These are phyloP conservation scores for Cutaneotrichosporon daszewskae DNA, from an alignment of 1,284 basidiomycete genomes.

Conservation along the genomic window DNA sequence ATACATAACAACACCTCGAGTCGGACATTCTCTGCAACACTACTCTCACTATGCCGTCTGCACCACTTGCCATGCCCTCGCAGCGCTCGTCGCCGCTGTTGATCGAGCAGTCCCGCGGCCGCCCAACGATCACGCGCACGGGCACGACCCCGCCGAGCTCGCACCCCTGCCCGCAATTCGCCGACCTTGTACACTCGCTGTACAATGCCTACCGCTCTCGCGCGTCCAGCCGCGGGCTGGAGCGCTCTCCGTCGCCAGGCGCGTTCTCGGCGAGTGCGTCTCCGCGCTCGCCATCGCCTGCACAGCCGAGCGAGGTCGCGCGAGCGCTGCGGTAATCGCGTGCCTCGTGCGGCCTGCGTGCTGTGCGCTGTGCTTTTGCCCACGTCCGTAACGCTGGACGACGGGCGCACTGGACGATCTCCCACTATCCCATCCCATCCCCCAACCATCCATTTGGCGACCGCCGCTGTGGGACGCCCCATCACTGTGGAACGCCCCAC, in stretches of 20 bases:
- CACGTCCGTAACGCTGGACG: no score
- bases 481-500: no score
- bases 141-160: constrained; percentile 12
- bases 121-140: background rate
- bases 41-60: background rate
- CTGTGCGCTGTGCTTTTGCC: background rate
- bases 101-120: constrained; percentile 1
- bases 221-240: background rate
- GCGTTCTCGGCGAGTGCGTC: background rate
- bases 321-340: background rate
- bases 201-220: constrained; percentile 23
- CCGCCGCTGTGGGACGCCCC: no score
- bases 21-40: no score
- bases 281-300: background rate
- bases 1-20: no score
- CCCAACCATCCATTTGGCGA: no score
- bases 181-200: constrained; percentile 31
- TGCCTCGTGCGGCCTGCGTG: no score
- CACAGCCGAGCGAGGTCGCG: background rate
- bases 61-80: background rate
- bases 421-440: no score
- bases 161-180: constrained; percentile 38
- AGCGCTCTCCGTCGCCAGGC: constrained; percentile 2
- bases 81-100: background rate
- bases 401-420: no score